phyloP scores from a whole-genome alignment of 129 eudicot species.

The Escallonia rubra region DNA sequence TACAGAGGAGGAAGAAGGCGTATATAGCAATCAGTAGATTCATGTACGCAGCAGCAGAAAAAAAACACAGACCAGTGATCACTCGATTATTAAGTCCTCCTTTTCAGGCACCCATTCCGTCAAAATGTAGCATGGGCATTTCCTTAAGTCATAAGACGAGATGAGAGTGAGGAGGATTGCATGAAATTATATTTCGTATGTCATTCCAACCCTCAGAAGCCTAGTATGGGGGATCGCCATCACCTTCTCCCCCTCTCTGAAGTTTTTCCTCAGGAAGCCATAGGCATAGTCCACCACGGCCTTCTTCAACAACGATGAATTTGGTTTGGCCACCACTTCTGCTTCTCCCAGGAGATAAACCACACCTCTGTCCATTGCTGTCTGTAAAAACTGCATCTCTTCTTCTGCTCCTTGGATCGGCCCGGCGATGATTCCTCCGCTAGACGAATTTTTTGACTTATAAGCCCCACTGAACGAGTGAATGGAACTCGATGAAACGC shows the following conservation, averaged over 20 bases:
- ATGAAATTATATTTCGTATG: slow-evolving; percentile 24
- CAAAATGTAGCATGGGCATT: too few relatives aligned
- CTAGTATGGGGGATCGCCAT: slow-evolving; percentile 33
- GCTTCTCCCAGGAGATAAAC: slow-evolving; percentile 41
- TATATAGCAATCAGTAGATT: too few relatives aligned
- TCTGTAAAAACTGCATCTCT: slow-evolving; percentile 25
- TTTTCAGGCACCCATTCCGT: too few relatives aligned
- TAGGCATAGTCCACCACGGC: slow-evolving; percentile 28
- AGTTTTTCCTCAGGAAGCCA: slow-evolving; percentile 33
- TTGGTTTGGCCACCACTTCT: slow-evolving; percentile 25
- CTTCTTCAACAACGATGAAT: slow-evolving; percentile 27
- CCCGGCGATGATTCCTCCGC: neutral
- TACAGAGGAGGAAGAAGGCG: too few relatives aligned
- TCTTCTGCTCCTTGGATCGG: slow-evolving; percentile 22
- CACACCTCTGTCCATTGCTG: slow-evolving; percentile 32
- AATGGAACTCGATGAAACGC: slow-evolving; percentile 6
- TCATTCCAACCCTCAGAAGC: slow-evolving; percentile 46
- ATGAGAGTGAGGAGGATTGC: too few relatives aligned
- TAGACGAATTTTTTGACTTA: slow-evolving; percentile 3
- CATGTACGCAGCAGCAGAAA: too few relatives aligned
- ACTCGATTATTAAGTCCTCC: too few relatives aligned
- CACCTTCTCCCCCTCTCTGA: slow-evolving; percentile 37
- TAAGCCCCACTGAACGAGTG: neutral
- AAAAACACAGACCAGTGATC: too few relatives aligned
- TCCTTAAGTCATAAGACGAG: too few relatives aligned